phyloP scores from a whole-genome alignment of 2,329 filamentous ascomycete species.

The Diaporthe sp. region DNA sequence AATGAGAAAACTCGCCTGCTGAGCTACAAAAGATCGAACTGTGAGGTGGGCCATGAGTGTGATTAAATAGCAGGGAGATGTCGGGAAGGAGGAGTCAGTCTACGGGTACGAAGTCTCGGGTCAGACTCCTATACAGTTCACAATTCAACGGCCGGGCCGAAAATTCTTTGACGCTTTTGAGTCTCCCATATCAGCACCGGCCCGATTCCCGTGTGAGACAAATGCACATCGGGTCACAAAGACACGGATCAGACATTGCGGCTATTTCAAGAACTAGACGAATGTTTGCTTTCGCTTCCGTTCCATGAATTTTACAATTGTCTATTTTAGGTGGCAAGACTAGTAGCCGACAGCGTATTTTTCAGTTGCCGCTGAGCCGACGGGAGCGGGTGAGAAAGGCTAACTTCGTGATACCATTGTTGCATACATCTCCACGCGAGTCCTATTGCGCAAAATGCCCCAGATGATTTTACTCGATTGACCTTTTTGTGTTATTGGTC shows the following conservation, averaged over 20 bases:
- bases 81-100: rapidly evolving
- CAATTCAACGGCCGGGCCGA: background rate
- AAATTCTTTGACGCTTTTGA: background rate
- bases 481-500: background rate
- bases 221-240: background rate
- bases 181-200: background rate
- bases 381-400: background rate
- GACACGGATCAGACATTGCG: background rate
- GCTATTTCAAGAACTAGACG: background rate
- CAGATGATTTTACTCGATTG: too few relatives aligned
- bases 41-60: background rate
- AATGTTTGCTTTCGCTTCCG: background rate
- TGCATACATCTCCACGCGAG: too few relatives aligned
- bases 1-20: slow-evolving; percentile 22
- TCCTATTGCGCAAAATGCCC: too few relatives aligned
- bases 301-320: background rate
- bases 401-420: background rate
- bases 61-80: background rate
- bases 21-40: background rate
- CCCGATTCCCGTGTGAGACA: background rate
- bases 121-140: background rate
- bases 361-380: background rate
- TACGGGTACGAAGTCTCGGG: too few relatives aligned
- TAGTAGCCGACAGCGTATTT: too few relatives aligned
- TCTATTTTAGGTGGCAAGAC: background rate